A percentile compares a stretch with the other conserved stretches of the same genome.
Conservation (phyloP, 495 filamentous ascomycete genomes). For the Aspergillus baeticus region DNA sequence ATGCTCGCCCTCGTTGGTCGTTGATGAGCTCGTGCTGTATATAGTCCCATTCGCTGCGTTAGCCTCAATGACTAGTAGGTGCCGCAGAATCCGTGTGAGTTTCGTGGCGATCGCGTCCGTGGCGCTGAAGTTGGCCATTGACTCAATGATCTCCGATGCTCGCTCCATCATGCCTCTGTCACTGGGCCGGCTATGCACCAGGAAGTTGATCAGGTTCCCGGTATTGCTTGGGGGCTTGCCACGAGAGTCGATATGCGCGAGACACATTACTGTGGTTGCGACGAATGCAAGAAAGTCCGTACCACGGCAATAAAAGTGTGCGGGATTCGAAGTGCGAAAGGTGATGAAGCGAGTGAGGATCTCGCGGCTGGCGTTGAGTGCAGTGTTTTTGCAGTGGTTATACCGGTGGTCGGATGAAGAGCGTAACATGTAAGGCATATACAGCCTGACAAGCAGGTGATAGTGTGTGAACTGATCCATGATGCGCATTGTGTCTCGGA, state of each 20-base stretch:
- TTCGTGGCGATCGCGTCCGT: conserved; percentile 24
- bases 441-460: conserved; percentile 32
- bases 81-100: conserved; percentile 38
- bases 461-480: conserved; percentile 41
- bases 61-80: conserved; percentile 25
- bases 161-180: conserved; percentile 47
- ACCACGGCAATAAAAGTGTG: conserved; percentile 44
- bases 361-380: conserved; percentile 46
- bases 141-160: conserved; percentile 35
- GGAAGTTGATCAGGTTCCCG: conserved; percentile 15
- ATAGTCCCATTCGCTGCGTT: conserved; percentile 19
- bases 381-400: conserved; percentile 36
- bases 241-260: conserved; percentile 28
- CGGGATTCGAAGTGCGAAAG: conserved; percentile 32
- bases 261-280: conserved; percentile 35
- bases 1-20: conserved; percentile 5
- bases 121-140: conserved; percentile 14
- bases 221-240: conserved; percentile 10
- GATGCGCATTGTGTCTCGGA: conserved; percentile 16
- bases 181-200: conserved; percentile 38
- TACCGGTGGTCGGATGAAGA: conserved; percentile 12
- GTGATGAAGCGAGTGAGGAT: conserved; percentile 43
- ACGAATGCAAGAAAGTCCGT: conserved; percentile 52
- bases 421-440: conserved; percentile 32
- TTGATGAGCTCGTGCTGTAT: conserved; percentile 25